Base-by-base conservation (phyloP, 768 basidiomycete species). In the Porphyrellus cyaneotinctus region DNA sequence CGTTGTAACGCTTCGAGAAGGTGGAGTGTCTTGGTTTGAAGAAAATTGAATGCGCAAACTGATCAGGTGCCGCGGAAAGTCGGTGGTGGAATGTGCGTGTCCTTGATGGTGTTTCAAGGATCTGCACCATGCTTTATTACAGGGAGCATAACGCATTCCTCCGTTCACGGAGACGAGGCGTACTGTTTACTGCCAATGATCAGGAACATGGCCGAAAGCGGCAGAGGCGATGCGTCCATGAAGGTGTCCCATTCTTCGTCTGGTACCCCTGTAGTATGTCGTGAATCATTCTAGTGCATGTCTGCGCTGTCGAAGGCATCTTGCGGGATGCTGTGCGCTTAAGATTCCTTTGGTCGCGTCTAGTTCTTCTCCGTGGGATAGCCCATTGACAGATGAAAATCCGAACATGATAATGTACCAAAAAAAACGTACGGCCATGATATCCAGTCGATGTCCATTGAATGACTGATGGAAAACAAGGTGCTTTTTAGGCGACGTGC, bases 141-240 rank as follows among this genome's bases (percentile, higher is more conserved):
- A 17, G 22, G 56, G n/a, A 58, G 55, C 8, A 55, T 36, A 17
- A 15, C 2, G 7, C 4, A 6, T 14, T 18, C 28, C 7, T 20
- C 18, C 1, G 6, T 35, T n/a, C 31, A 39, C 15, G n/a, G 13
- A 17, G 11, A 48, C 49, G 33, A 39, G 17, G 58, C 77, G 53
- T 66, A 95, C 95, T 88, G 80, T 67, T 91, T 78, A 58, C 86
- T 91, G 0, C 93, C 91, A 0, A 93, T 85, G 17, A 99, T 85
- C 37, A 95, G 79, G 69, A 99, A 99, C 0, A 95, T 97, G 1
- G 91, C 95, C 4, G 97, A 97, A 36, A 98, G 73, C 33, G 90
- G 88, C 24, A 74, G 74, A 37, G 81, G 78, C 51, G 95, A 67
- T 1, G 79, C 67, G 7, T 80, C 76, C 58, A 93, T 70, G 54